Percentiles rank a stretch among this genome's conserved stretches.
These are phyloP conservation scores for Triticum urartu DNA, from an alignment of 176 grass and related monocot species.

Conservation along the genomic window DNA sequence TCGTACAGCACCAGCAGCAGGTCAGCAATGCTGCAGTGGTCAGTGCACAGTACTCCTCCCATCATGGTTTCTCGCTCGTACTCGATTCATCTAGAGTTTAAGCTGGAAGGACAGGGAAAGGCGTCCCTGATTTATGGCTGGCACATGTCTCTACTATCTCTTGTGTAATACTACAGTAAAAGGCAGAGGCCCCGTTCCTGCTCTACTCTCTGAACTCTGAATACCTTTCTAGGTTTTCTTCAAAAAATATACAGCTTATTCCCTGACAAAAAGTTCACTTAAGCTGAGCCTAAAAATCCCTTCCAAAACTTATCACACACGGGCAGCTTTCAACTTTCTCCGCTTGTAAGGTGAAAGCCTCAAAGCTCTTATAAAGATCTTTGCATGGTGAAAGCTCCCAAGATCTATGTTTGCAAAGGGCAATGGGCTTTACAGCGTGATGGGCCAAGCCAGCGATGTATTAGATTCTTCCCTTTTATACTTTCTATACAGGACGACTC, in stretches of 20 bases:
- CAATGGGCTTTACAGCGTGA: background rate
- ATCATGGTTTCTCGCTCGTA: conserved; percentile 1
- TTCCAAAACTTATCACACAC: too few relatives aligned
- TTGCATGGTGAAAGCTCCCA: too few relatives aligned
- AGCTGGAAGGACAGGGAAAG: conserved; percentile 10
- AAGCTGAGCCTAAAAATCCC: background rate
- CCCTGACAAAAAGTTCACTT: background rate
- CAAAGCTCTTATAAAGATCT: too few relatives aligned
- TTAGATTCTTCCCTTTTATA: too few relatives aligned
- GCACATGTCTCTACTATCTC: conserved; percentile 27
- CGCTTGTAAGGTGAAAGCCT: background rate
- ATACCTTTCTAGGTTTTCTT: background rate
- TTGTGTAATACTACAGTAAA: background rate
- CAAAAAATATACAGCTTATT: background rate
- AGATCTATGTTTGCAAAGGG: background rate
- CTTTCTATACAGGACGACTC: background rate
- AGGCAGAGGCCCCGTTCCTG: background rate
- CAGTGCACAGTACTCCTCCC: background rate
- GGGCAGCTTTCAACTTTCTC: background rate
- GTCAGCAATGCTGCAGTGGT: background rate
- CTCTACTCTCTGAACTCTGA: background rate
- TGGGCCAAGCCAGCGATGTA: conserved; percentile 22
- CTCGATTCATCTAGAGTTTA: conserved; percentile 5
- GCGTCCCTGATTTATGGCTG: conserved; percentile 25
- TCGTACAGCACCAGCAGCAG: background rate